Evolutionary conservation across 2,329 filamentous ascomycete genomes (phyloP).

Genomic region (Colletotrichum eremochloae): DNA sequence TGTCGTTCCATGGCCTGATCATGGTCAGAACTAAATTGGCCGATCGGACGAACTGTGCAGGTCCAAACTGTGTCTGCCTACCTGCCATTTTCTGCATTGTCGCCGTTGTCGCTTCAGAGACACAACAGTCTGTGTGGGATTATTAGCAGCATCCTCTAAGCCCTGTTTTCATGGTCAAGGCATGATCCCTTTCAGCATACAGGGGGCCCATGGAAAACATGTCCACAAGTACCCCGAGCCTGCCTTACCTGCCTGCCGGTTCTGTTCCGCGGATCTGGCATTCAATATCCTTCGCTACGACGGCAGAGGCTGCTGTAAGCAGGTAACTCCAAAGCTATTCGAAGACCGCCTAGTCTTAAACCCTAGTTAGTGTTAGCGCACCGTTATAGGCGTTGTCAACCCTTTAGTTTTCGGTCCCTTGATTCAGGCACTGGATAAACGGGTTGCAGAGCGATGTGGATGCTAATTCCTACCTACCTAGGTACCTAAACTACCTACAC

Average conservation of each 20-base stretch:
- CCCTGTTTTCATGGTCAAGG: too few species aligned
- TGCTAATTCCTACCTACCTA: too few species aligned
- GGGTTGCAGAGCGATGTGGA: background rate
- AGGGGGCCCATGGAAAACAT: too few species aligned
- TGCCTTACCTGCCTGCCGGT: too few species aligned
- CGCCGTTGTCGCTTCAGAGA: background rate
- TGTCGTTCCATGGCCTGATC: background rate
- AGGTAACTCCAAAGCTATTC: too few species aligned
- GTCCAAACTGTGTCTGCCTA: background rate
- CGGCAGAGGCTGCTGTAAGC: too few species aligned
- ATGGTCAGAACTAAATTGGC: slow-evolving; percentile 10
- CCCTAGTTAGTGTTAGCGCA: background rate
- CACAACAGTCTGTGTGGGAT: background rate
- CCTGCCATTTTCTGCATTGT: background rate
- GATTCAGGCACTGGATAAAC: background rate
- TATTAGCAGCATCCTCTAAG: background rate
- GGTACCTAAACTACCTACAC: too few species aligned
- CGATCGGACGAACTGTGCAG: slow-evolving; percentile 10
- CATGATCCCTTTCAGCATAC: background rate
- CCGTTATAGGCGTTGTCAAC: slow-evolving; percentile 3
- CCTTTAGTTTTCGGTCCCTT: background rate
- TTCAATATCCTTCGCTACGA: too few species aligned
- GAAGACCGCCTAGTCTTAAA: too few species aligned
- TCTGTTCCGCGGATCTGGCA: too few species aligned
- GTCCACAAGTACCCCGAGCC: too few species aligned